phyloP scores from a whole-genome alignment of 2,329 filamentous ascomycete genomes.

The Trichoderma semiorbis region DNA sequence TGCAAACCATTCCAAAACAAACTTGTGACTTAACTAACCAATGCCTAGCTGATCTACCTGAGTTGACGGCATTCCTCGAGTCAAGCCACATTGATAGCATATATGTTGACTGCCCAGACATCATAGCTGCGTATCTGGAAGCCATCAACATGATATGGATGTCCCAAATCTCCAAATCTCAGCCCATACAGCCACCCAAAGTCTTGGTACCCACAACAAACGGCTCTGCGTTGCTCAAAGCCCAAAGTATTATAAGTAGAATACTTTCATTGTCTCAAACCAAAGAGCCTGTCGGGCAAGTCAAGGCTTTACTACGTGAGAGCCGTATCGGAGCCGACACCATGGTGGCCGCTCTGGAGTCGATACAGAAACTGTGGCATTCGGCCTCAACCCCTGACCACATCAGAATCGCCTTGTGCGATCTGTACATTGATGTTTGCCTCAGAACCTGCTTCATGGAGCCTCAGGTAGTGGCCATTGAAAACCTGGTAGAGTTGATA shows the following conservation, averaged over 20 bases:
- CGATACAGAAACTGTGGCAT: conserved; percentile 33
- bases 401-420: conserved; percentile 34
- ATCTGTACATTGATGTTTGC: conserved; percentile 43
- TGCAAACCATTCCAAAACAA: background rate
- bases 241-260: conserved; percentile 36
- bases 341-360: conserved; percentile 37
- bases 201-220: conserved; percentile 20
- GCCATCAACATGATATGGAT: conserved; percentile 42
- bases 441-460: conserved; percentile 39
- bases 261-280: conserved; percentile 34
- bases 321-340: conserved; percentile 32
- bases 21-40: conserved; percentile 20
- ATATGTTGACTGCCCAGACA: conserved; percentile 36
- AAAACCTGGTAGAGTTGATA: conserved; percentile 45
- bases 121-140: conserved; percentile 46
- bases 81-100: conserved; percentile 26
- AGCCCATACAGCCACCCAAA: conserved; percentile 23
- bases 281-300: conserved; percentile 22
- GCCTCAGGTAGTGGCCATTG: conserved; percentile 45
- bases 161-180: conserved; percentile 26
- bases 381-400: conserved; percentile 24
- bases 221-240: conserved; percentile 39
- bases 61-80: conserved; percentile 31
- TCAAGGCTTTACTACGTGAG: conserved; percentile 30
- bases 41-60: conserved; percentile 30